Base-by-base conservation (phyloP, 2,329 filamentous ascomycete genomes). In the Trichoderma sp. region DNA sequence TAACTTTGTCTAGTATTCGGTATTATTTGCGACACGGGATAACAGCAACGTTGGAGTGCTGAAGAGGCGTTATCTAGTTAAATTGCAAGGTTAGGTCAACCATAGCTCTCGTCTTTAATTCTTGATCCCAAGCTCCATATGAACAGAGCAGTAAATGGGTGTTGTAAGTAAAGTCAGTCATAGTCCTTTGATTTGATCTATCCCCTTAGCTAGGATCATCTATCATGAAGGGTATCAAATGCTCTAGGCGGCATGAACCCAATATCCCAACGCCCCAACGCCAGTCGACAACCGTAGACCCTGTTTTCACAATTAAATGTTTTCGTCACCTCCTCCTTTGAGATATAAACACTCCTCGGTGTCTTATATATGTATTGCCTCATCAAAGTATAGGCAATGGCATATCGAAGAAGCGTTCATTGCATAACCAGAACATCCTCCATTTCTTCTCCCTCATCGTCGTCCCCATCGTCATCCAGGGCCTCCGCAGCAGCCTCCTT, bases 391-490 rank as follows among this genome's bases (percentile, higher is more conserved):
- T 6, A 70, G 12, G 43, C 34, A 12, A 39, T 4, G 34, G 8
- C 14, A n/a, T 14, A n/a, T 21, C 28, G n/a, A 15, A 39, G n/a
- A 14, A 32, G 47, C 8, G 47, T 28, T 67, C 32, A 70, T 24
- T 72, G 51, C 39, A 75, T 74, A 11, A 77, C 78, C 53, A 87
- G 76, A n/a, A 95, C 92, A 80, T 94, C 93, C 81, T 95, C 93
- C 88, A 96, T 94, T 80, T 94, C 90, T 71, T 91, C 84, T 68
- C 91, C 86, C 26, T 89, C 88, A 26, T 91, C 89, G 28, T 91
- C 89, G 30, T 93, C 87, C 11, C 92, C 87, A 14, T 92, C 92
- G 12, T 88, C 87, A 28, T 89, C 90, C 3, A 84, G 83, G 62
- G 89, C 87, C 56, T 89, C 90, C 4, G 84, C 84, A 7, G 85